Base-by-base conservation (phyloP, 495 filamentous ascomycete genomes). In the Bathelium albidoporum region DNA sequence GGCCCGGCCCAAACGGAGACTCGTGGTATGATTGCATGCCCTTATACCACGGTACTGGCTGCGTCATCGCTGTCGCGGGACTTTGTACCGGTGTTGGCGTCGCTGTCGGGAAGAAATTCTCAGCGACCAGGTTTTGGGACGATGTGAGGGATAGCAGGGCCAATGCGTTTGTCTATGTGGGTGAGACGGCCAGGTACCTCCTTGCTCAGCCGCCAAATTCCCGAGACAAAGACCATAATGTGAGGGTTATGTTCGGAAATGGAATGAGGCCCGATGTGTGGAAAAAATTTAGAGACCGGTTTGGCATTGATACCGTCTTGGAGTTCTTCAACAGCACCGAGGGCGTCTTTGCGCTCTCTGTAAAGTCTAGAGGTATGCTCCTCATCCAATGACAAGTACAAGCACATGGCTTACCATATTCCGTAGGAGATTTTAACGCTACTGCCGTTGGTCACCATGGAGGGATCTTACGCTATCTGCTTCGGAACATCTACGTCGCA, bases 1-100 rank as follows among this genome's bases (percentile, higher is more conserved):
- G 20, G 11, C 49, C 49, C 49, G 49, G 49, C 29, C 49, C 49
- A 55, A 71, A 71, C 22, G 79, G 76, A 11, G 85, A 87, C 66
- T 75, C 85, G n/a, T 88, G 83, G 82, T 89, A 90, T 71, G 78
- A 82, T 66, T 89, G 87, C 71, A 91, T 92, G 87, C 89, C 89
- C 2, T 72, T 90, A 18, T 93, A 91, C 71, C 89, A 93, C 70
- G 88, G 88, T 11, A 93, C 89, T 0, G 62, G 49, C 26, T 59
- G 64, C 45, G 65, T 14, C 59, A 88, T 68, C 75, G 86, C 24
- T 89, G 84, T 83, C 89, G 90, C 73, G 78, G 82, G 67, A 89
- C 87, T 70, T 91, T 93, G 88, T 89, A 75, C 66, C 18, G 88
- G 88, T 1, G 71, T 83, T 9, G 82, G 83, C 10, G 72, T 90